phyloP scores from a whole-genome alignment of 129 eudicot genomes.

The Helichrysum umbraculigerum region DNA sequence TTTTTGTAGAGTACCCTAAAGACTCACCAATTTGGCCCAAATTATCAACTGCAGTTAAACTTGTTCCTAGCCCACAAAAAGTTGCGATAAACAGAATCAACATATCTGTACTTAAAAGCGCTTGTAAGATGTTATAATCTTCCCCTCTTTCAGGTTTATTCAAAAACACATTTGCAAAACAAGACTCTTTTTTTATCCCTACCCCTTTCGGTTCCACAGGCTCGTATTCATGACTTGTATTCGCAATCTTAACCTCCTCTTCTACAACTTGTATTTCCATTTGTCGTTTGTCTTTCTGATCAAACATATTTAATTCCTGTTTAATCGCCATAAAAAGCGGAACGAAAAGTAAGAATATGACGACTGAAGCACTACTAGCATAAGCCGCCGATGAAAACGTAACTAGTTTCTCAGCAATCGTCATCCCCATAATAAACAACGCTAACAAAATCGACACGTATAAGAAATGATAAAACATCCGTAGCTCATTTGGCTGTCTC shows the following conservation, averaged over 20 bases:
- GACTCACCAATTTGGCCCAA: constrained; percentile 84
- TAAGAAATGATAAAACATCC: constrained; percentile 58
- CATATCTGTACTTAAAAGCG: constrained; percentile 79
- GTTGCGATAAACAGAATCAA: constrained; percentile 56
- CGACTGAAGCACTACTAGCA: constrained; percentile 48
- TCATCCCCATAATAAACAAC: constrained; percentile 69
- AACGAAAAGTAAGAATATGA: constrained; percentile 47
- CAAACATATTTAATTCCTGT: constrained; percentile 46
- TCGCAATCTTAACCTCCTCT: constrained; percentile 30
- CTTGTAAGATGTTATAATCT: constrained; percentile 68
- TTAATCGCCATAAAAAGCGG: constrained; percentile 51
- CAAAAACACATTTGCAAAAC: constrained; percentile 35
- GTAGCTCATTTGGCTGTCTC: constrained; percentile 52
- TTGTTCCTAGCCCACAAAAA: constrained; percentile 70
- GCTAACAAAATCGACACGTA: constrained; percentile 68
- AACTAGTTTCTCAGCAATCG: constrained; percentile 49
- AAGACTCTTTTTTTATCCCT: background rate
- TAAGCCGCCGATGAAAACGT: constrained; percentile 41
- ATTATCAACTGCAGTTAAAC: constrained; percentile 79
- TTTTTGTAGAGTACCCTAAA: constrained; percentile 61
- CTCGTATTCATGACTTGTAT: constrained; percentile 5
- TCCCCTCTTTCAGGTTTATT: constrained; percentile 79
- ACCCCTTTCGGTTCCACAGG: background rate
- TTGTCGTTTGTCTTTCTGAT: constrained; percentile 9
- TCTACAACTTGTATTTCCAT: background rate